Conservation (phyloP, 345 rosid species). For the Murraya koenigii region DNA sequence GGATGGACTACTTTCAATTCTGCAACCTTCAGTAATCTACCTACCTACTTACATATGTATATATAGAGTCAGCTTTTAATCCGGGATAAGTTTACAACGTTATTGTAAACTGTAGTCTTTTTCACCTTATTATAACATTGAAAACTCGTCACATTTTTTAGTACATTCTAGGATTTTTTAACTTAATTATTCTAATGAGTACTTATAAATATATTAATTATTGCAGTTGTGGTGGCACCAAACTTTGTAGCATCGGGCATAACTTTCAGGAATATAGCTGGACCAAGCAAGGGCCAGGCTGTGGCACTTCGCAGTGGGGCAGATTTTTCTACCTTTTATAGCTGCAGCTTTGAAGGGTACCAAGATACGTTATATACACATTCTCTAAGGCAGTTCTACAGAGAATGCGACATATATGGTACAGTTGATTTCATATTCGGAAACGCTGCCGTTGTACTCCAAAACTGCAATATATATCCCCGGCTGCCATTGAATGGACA, state of each 20-base stretch:
- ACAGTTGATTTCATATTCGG: neutral
- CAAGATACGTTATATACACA: neutral
- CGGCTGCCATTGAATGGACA: neutral
- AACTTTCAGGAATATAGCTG: neutral
- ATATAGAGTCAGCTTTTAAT: too few species aligned
- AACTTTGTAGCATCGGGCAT: neutral
- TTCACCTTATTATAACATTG: too few species aligned
- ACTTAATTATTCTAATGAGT: neutral
- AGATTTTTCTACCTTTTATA: neutral
- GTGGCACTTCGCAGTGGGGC: neutral
- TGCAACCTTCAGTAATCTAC: slow-evolving; percentile 43
- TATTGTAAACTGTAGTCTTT: too few species aligned
- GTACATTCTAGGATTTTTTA: too few species aligned
- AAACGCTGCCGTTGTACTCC: neutral
- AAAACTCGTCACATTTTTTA: too few species aligned
- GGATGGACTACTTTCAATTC: slow-evolving; percentile 55
- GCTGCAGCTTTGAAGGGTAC: neutral
- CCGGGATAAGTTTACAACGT: too few species aligned
- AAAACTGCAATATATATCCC: neutral
- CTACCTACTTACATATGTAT: neutral
- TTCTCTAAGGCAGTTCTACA: neutral
- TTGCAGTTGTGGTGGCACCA: neutral
- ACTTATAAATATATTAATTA: too few species aligned
- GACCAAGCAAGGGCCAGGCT: neutral
- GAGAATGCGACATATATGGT: neutral